Conservation (phyloP, 2,329 filamentous ascomycete genomes). For the Aspergillus sojae region DNA sequence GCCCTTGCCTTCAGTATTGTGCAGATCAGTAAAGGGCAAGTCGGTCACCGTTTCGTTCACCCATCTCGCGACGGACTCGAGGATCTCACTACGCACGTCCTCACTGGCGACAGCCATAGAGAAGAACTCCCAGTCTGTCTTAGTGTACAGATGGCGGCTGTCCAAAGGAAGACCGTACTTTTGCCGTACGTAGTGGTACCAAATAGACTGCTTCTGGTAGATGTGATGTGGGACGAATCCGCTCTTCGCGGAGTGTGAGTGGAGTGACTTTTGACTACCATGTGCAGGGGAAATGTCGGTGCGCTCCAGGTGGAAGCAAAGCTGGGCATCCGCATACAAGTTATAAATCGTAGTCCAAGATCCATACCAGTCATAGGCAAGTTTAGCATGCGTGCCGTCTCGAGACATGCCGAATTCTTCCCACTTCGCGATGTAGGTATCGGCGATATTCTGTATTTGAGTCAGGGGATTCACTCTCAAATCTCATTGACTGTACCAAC, state of each 20-base stretch:
- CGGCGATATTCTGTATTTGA: conserved; percentile 55
- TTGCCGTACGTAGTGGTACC: conserved; percentile 79
- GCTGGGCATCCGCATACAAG: conserved; percentile 75
- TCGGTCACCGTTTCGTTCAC: conserved; percentile 81
- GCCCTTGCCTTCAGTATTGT: conserved; percentile 76
- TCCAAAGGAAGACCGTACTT: conserved; percentile 82
- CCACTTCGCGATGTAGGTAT: conserved; percentile 73
- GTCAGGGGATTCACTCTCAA: background rate
- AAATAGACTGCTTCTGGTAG: conserved; percentile 77
- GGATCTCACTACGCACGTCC: conserved; percentile 68
- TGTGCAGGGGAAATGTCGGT: conserved; percentile 32
- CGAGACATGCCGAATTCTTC: conserved; percentile 69
- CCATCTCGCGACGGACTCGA: conserved; percentile 76
- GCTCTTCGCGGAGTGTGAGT: conserved; percentile 34
- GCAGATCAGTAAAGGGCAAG: conserved; percentile 77
- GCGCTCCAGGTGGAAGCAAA: conserved; percentile 73
- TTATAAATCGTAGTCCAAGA: conserved; percentile 87
- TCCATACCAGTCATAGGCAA: conserved; percentile 78
- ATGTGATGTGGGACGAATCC: conserved; percentile 73
- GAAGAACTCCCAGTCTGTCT: conserved; percentile 91
- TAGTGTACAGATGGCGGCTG: conserved; percentile 79
- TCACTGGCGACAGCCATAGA: conserved; percentile 76
- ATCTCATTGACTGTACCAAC: conserved; percentile 27
- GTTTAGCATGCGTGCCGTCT: conserved; percentile 71
- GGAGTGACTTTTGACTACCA: conserved; percentile 31